Base-by-base conservation (phyloP, 2,329 filamentous ascomycete genomes). In the Sporothrix humicola region DNA sequence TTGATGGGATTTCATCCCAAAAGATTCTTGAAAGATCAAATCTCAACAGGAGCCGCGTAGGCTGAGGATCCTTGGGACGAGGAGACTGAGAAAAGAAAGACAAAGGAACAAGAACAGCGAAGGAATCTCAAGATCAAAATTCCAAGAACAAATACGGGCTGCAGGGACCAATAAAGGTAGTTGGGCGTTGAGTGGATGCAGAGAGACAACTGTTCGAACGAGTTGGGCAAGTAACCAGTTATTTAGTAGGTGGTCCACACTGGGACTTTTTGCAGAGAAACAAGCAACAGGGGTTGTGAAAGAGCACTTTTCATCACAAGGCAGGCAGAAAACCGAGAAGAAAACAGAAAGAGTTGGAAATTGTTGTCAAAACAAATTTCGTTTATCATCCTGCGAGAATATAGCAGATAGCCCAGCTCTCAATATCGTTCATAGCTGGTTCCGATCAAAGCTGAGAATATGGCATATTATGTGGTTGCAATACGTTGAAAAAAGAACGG, bases 161-260 rank as follows among this genome's bases (percentile, higher is more conserved):
- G n/a, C 15, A 42, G 13, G 26, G 26, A 42, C 58, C 31, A n/a
- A 20, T 7, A 23, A 20, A 20, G n/a, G 2, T 7, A 20, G 31
- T 20, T 63, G 54, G 54, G 58, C 8, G 52, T 42, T 20, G 58
- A 63, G 58, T 63, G 58, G 31, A 63, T 63, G 58, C 31, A 63
- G 17, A 4, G 42, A 17, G 17, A 44, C 2, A 8, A 56, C 52
- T 23, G 15, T 4, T 61, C 5, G 58, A 17, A 37, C 26, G 5
- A 37, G 26, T 42, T 61, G 58, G 26, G 13, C 26, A 15, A 37
- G 26, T 26, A 59, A 59, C 15, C 26, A 59, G 37, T 7, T 37
- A 44, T 2, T 8, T 8, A 10, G 58, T 10, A 26, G 17, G 17
- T 42, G 58, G 17, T 42, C 58, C 58, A 63, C 31, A 44, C 17